Base-by-base conservation (phyloP, 176 grass and related monocot species). In the Carex parvula region DNA sequence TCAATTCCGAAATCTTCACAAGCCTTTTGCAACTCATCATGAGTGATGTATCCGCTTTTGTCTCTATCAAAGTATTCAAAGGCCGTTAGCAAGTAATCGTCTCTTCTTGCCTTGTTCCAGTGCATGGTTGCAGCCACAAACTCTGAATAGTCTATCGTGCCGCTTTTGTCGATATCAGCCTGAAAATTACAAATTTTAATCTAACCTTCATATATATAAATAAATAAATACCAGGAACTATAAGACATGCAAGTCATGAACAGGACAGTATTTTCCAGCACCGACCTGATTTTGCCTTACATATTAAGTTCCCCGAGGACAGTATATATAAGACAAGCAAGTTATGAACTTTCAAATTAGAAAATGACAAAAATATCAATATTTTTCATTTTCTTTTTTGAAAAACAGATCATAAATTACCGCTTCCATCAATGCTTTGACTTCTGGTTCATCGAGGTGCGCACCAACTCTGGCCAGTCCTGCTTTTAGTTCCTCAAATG, bases 51-150 rank as follows among this genome's bases (percentile, higher is more conserved):
- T 10, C 95, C 95, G 21, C 95, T 98, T 52, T 84, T 86, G 68
- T 98, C 95, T 86, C 94, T 98, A 86, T 98, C 92, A 56, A 98
- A 98, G 79, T 98, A 98, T 80, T 91, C 87, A 84, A 98, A 98
- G 17, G 95, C 95, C 3, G 89, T 88, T 73, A 94, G 91, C 54
- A 98, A 79, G 86, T 98, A 92, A 70, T 98, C 91, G 61, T 93
- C 92, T 72, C 72, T 73, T 86, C 94, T 91, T 61, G 92, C 77
- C 53, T 98, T 98, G 92, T 98, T 98, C 75, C 94, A 85, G 70
- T 98, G 92, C 83, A 98, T 79, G 0, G 95, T 94, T 26, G 95
- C 92, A 4, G 95, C 92, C 26, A 98, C 70, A 85, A 98, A 98
- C 89, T 98, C 92, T 5, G 89, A 89, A 46, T 98, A 94, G 58